Conservation (phyloP, 2,329 filamentous ascomycete genomes). For the Exophiala phaeomuriformis region DNA sequence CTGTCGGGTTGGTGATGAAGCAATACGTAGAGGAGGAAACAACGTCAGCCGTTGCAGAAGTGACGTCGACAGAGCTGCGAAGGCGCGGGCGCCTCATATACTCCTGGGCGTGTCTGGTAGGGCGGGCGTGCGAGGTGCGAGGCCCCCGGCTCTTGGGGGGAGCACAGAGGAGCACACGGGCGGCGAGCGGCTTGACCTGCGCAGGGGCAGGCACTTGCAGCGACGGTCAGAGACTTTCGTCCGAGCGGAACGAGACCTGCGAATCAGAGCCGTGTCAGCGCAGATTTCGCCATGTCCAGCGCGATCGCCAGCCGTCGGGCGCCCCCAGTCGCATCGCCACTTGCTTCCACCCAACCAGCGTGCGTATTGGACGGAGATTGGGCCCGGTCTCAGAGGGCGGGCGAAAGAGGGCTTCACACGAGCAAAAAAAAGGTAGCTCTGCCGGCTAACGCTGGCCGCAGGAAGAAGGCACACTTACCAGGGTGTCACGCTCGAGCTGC, state of each 20-base stretch:
- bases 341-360: conserved; percentile 11
- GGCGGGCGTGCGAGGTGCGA: conserved; percentile 13
- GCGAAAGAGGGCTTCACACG: no score
- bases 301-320: conserved; percentile 20
- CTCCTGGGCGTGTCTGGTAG: conserved; percentile 8
- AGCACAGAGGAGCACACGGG: not conserved
- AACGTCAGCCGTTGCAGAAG: conserved; percentile 26
- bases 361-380: conserved; percentile 9
- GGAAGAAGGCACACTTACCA: not conserved
- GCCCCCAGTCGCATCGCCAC: conserved; percentile 14
- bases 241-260: conserved; percentile 15
- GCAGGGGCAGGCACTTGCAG: not conserved
- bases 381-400: conserved; percentile 1
- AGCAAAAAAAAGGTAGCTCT: not conserved
- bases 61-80: conserved; percentile 25
- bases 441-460: no score
- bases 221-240: conserved; percentile 9
- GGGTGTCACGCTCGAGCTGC: not conserved
- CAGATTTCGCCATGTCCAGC: conserved; percentile 16
- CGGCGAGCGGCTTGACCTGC: no score
- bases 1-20: conserved; percentile 24
- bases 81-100: conserved; percentile 25
- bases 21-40: conserved; percentile 24
- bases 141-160: conserved; percentile 7
- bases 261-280: conserved; percentile 23